Base-by-base conservation (phyloP, 1,284 basidiomycete genomes). In the Irpex lacteus region DNA sequence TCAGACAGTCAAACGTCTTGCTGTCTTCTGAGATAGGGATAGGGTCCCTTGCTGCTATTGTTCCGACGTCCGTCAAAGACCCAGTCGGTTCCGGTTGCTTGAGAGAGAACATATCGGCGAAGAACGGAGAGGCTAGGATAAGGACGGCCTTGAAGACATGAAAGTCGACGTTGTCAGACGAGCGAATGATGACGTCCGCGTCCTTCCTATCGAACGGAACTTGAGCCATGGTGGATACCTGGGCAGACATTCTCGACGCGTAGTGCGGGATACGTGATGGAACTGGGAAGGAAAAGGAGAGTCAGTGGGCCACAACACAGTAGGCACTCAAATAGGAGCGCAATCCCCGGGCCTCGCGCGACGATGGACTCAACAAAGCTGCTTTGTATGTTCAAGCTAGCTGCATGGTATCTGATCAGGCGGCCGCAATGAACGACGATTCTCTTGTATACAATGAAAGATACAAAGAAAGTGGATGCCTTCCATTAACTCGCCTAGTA, bases 171-270 rank as follows among this genome's bases (percentile, higher is more conserved):
- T 60, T 55, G 36, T 69, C 65, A 3, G 69, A 71, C 63, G 73
- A 64, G 63, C 67, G 69, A 68, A 72, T 66, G 72, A 76, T 73
- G 66, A 71, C 67, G 72, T 71, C 67, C 66, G 71, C 65, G 68
- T 71, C 61, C 68, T 55, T 60, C 13, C 18, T 59, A 64, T 70
- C 68, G 65, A 70, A 68, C 5, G 67, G 67, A n/a, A 61, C 5
- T 37, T 19, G 60, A 34, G 63, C 63, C 26, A 56, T 3, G 0
- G 40, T 47, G 40, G 40, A 47, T n/a, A 47, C n/a, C 40, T 47
- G 11, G 40, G 3, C 40, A 47, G 40, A n/a, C 13, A n/a, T 11
- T 15, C 32, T 53, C 7, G 19, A 19, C 36, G 59, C n/a, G 53
- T 50, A 18, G 19, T 1, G 18, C 9, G 50, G 3, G 6, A 18